Conservation (phyloP, 768 basidiomycete genomes). For the Rickenella mellea region DNA sequence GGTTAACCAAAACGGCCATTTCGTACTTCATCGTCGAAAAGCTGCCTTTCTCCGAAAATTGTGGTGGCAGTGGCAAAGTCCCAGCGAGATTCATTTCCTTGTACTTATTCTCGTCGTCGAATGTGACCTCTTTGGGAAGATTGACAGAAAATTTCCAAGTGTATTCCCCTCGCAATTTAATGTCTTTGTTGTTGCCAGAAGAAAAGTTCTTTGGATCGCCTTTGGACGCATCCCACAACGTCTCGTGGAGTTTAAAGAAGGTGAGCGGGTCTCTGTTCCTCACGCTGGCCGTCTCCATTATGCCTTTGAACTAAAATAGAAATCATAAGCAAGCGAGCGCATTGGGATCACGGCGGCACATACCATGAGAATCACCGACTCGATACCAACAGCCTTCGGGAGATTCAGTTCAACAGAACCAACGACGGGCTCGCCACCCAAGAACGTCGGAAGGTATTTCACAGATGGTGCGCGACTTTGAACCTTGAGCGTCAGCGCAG, state of each 20-base stretch:
- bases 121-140: conserved; percentile 18
- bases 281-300: background rate
- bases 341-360: background rate
- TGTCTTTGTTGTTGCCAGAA: background rate
- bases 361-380: conserved; percentile 38
- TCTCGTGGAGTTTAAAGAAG: background rate
- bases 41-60: conserved; percentile 44
- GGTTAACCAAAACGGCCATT: conserved; percentile 38
- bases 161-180: conserved; percentile 34
- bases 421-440: conserved; percentile 37
- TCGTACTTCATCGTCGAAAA: conserved; percentile 49
- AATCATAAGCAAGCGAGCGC: background rate
- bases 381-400: conserved; percentile 37
- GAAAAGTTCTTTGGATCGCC: background rate
- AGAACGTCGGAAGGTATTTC: conserved; percentile 34
- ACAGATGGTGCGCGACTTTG: conserved; percentile 31
- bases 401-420: conserved; percentile 45
- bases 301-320: background rate
- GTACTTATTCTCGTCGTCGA: conserved; percentile 2
- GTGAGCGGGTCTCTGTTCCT: background rate
- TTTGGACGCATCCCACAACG: background rate
- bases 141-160: conserved; percentile 38
- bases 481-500: conserved; percentile 40
- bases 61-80: conserved; percentile 37
- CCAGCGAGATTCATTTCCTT: conserved; percentile 19